These are phyloP conservation scores for Vaucheria bursata DNA, from an alignment of 352 stramenopile genomes.

Conservation along the genomic window DNA sequence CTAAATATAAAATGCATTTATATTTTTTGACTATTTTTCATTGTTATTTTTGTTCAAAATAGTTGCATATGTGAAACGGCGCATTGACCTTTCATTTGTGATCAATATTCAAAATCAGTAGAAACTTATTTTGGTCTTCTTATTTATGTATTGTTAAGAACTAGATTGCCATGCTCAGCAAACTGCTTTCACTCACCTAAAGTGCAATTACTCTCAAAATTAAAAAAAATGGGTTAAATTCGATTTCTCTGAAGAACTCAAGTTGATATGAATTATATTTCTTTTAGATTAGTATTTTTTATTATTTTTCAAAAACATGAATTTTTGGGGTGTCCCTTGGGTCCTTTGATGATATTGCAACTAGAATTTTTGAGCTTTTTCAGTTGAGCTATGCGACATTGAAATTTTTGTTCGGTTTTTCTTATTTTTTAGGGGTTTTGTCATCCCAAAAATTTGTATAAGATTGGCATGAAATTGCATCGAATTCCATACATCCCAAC, in stretches of 20 bases:
- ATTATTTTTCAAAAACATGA: not conserved
- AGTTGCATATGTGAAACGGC: not conserved
- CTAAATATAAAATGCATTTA: not conserved
- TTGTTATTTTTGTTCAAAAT: not conserved
- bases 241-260: not conserved
- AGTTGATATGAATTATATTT: not conserved
- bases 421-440: conserved; percentile 51
- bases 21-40: not conserved
- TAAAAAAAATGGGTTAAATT: too few species aligned
- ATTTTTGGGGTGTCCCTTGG: not conserved
- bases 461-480: conserved; percentile 40
- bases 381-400: not conserved
- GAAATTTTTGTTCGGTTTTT: not conserved
- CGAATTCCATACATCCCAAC: conserved; percentile 22
- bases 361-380: not conserved
- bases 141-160: not conserved
- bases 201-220: too few species aligned
- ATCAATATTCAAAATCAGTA: not conserved
- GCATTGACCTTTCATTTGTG: not conserved
- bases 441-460: conserved; percentile 33
- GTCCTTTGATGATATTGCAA: not conserved
- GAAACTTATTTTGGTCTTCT: not conserved
- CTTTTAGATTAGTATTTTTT: not conserved
- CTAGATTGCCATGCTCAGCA: too few species aligned
- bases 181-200: too few species aligned